Conservation (phyloP, 2,329 filamentous ascomycete species). For the Colletotrichum plurivorum region DNA sequence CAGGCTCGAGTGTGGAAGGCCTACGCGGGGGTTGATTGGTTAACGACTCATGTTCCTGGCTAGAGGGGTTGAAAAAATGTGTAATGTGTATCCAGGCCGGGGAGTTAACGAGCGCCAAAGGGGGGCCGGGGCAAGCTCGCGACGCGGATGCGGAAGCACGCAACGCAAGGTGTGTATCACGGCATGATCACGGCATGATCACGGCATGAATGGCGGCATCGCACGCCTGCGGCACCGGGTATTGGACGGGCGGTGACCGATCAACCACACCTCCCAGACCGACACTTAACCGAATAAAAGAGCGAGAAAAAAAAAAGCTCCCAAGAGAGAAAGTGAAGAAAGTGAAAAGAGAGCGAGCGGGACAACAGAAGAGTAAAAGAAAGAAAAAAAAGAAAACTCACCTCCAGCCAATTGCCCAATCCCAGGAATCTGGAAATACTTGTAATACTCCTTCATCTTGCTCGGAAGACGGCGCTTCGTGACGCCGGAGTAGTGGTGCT, state of each 20-base stretch:
- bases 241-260: background rate
- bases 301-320: background rate
- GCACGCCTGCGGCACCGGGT: background rate
- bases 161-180: conserved; percentile 34
- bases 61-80: background rate
- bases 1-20: conserved; percentile 83
- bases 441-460: conserved; percentile 86
- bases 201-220: conserved; percentile 37
- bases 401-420: conserved; percentile 75
- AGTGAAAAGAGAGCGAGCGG: too few relatives aligned
- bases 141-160: conserved; percentile 21
- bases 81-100: background rate
- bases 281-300: background rate
- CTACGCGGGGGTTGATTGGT: conserved; percentile 57
- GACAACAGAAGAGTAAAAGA: too few relatives aligned
- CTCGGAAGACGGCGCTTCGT: conserved; percentile 76
- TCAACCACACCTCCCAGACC: background rate
- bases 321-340: too few relatives aligned
- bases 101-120: background rate
- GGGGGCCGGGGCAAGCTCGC: background rate
- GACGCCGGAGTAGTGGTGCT: conserved; percentile 81
- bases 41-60: conserved; percentile 19
- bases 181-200: too few relatives aligned
- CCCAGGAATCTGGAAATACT: conserved; percentile 80
- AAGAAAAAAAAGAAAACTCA: too few relatives aligned